Conservation (phyloP, 1,139 yeast species). For the Lodderomyces orthopsilosis region DNA sequence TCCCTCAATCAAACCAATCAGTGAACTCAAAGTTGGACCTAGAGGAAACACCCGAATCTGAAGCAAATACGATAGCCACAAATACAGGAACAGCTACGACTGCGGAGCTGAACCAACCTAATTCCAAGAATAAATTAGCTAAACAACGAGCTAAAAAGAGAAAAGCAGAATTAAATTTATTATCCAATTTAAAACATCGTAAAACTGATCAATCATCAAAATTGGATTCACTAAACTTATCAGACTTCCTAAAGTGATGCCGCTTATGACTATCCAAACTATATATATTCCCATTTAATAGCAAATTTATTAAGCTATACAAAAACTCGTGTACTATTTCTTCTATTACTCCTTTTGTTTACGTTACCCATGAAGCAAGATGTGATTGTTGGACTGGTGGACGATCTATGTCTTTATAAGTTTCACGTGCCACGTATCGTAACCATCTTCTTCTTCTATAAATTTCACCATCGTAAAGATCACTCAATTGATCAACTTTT, state of each 20-base stretch:
- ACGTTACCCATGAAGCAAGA: constrained; percentile 10
- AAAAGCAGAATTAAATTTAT: constrained; percentile 27
- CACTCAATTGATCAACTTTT: background rate
- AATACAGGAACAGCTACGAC: background rate
- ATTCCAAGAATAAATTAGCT: constrained; percentile 15
- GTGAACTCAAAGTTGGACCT: background rate
- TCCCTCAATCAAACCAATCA: background rate
- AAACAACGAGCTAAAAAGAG: constrained; percentile 29
- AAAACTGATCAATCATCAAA: constrained; percentile 25
- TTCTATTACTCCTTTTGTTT: background rate
- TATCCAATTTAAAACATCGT: constrained; percentile 36
- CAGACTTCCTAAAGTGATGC: constrained; percentile 43
- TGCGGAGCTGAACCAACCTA: background rate
- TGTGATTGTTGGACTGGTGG: constrained; percentile 6
- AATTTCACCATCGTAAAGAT: constrained; percentile 12
- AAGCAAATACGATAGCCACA: background rate
- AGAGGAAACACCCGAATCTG: background rate
- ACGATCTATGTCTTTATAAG: constrained; percentile 11
- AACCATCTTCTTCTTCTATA: constrained; percentile 59
- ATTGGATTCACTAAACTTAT: constrained; percentile 38
- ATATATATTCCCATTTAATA: too few relatives aligned
- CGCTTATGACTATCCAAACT: too few relatives aligned
- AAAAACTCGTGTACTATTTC: background rate
- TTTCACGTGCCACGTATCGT: constrained; percentile 12
- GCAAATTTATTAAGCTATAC: background rate